Evolutionary conservation across 2,329 filamentous ascomycete species (phyloP).

Genomic region (Ophiosphaerella korrae): DNA sequence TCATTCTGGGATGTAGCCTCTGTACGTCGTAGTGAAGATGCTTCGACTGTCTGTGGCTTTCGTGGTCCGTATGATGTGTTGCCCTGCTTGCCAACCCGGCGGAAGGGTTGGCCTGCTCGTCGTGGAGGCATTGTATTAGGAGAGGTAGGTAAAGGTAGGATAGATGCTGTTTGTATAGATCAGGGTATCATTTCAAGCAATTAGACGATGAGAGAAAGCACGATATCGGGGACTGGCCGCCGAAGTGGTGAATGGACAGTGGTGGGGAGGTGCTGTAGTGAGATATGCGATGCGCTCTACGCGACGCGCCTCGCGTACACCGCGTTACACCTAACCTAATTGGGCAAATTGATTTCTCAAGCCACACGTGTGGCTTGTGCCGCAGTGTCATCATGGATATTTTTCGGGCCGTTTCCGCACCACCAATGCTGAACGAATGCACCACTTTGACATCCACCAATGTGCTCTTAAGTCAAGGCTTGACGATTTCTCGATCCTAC

Average conservation of each 20-base stretch:
- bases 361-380: slow-evolving; percentile 21
- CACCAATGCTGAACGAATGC: slow-evolving; percentile 10
- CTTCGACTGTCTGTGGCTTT: slow-evolving; percentile 77
- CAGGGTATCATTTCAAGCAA: slow-evolving; percentile 40
- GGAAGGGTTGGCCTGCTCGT: slow-evolving; percentile 48
- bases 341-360: slow-evolving; percentile 32
- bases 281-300: slow-evolving; percentile 20
- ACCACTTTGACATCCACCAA: slow-evolving; percentile 5
- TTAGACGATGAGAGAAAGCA: slow-evolving; percentile 18
- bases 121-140: slow-evolving; percentile 51
- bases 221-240: slow-evolving; percentile 19
- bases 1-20: slow-evolving; percentile 93
- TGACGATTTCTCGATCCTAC: background rate
- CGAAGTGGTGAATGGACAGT: slow-evolving; percentile 10
- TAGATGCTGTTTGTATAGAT: slow-evolving; percentile 29
- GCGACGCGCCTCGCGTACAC: slow-evolving; percentile 30
- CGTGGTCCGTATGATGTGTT: slow-evolving; percentile 56
- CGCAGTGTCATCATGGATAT: slow-evolving; percentile 28
- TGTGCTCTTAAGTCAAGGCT: background rate
- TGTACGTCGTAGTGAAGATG: slow-evolving; percentile 71
- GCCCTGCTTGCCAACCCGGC: slow-evolving; percentile 50
- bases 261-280: slow-evolving; percentile 2
- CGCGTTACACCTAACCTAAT: slow-evolving; percentile 23
- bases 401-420: slow-evolving; percentile 30
- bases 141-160: slow-evolving; percentile 22